A percentile compares a stretch with the other conserved stretches of the same genome.
phyloP scores from a whole-genome alignment of 371 early-diverging fungal genomes.

The Syncephalastrum monosporum region DNA sequence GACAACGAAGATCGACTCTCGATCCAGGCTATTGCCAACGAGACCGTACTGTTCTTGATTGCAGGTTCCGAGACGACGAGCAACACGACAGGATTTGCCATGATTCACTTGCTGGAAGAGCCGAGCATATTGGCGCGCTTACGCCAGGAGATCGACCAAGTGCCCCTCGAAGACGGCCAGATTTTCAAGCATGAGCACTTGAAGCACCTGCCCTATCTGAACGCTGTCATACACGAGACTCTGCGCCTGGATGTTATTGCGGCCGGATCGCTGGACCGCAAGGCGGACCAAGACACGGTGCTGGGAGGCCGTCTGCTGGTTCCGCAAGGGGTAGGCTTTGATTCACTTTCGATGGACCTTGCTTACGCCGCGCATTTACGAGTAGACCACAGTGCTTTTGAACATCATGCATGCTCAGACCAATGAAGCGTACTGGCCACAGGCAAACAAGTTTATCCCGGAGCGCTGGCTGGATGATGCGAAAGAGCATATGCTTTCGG shows the following conservation, averaged over 20 bases:
- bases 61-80: constrained; percentile 39
- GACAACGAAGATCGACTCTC: constrained; percentile 24
- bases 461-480: constrained; percentile 30
- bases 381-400: constrained; percentile 1
- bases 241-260: constrained; percentile 27
- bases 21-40: constrained; percentile 23
- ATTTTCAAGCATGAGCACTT: constrained; percentile 27
- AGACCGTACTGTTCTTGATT: constrained; percentile 30
- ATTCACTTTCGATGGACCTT: not conserved
- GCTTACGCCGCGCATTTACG: not conserved
- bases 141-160: constrained; percentile 23
- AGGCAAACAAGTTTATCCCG: constrained; percentile 22
- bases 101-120: constrained; percentile 22
- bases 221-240: constrained; percentile 33
- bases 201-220: constrained; percentile 27
- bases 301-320: constrained; percentile 11
- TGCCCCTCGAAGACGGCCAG: not conserved
- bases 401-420: constrained; percentile 15
- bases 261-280: constrained; percentile 17
- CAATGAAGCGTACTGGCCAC: constrained; percentile 22
- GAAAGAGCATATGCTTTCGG: too few species aligned
- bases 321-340: constrained; percentile 20
- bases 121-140: constrained; percentile 19
- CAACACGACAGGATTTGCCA: constrained; percentile 25
- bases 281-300: constrained; percentile 8